phyloP scores from a whole-genome alignment of 208 protist species.

The Perkinsela sp. region DNA sequence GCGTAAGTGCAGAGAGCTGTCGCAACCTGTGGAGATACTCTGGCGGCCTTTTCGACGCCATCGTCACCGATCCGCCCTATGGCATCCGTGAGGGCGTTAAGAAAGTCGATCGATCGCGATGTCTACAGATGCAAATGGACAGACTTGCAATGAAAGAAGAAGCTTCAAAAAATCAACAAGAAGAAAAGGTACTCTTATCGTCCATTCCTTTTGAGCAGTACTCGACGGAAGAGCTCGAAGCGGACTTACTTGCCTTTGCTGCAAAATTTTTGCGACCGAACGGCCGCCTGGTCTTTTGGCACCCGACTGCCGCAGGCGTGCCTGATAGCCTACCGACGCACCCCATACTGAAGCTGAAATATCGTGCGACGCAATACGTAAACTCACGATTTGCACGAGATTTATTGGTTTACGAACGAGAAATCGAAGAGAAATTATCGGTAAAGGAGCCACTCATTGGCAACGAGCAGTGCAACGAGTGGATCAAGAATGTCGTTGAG shows the following conservation, averaged over 20 bases:
- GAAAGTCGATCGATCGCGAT: background rate
- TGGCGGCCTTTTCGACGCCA: conserved; percentile 47
- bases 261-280: conserved; percentile 44
- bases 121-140: background rate
- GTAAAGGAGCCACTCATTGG: too few relatives aligned
- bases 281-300: conserved; percentile 69
- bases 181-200: background rate
- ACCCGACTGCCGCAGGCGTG: conserved; percentile 56
- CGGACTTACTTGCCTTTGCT: conserved; percentile 68
- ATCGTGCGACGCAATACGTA: conserved; percentile 39
- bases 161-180: conserved; percentile 3
- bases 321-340: conserved; percentile 60
- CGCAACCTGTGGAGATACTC: background rate
- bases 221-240: conserved; percentile 20
- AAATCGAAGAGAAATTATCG: too few relatives aligned
- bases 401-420: background rate
- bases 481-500: too few relatives aligned
- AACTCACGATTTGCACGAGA: conserved; percentile 5
- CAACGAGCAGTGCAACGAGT: too few relatives aligned
- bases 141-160: background rate
- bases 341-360: conserved; percentile 41
- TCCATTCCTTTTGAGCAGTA: conserved; percentile 9
- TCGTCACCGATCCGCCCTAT: conserved; percentile 70
- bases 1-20: background rate
- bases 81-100: conserved; percentile 31